Evolutionary conservation across 208 protist species (phyloP).

Genomic region (Trypanosoma melophagium): DNA sequence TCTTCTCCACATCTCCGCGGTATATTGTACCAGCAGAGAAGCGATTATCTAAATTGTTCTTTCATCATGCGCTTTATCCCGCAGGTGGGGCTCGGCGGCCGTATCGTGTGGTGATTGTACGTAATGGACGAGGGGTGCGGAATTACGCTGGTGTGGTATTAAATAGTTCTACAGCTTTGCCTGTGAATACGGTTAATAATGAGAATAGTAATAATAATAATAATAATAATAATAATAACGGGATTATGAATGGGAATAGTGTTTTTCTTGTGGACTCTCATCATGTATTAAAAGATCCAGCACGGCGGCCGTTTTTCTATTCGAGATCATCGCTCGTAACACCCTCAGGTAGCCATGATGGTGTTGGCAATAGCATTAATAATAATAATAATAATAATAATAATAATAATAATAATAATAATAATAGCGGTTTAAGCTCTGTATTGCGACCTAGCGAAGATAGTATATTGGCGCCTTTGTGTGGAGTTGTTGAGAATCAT

Average conservation of each 20-base stretch:
- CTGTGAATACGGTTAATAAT: not conserved
- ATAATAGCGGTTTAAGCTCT: not conserved
- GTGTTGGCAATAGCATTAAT: not conserved
- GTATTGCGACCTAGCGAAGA: conserved; percentile 28
- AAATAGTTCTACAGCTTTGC: no score
- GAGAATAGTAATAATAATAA: conserved; percentile 6
- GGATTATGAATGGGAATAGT: not conserved
- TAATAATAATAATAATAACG: conserved; percentile 15
- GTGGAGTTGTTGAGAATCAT: conserved; percentile 51
- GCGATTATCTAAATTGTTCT: conserved; percentile 72
- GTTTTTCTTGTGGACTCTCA: not conserved
- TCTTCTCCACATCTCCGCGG: conserved; percentile 65
- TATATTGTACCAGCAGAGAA: conserved; percentile 64
- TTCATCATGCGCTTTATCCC: conserved; percentile 81
- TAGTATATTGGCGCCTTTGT: conserved; percentile 34
- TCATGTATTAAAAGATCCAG: conserved; percentile 22
- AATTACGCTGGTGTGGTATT: not conserved
- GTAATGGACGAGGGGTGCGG: conserved; percentile 51
- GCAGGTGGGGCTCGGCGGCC: conserved; percentile 61
- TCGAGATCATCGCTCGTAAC: not conserved
- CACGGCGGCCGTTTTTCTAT: conserved; percentile 42
- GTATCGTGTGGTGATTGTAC: conserved; percentile 71
- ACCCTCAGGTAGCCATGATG: not conserved
- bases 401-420: conserved; percentile 3
- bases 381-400: conserved; percentile 4